Evolutionary conservation across 2,329 filamentous ascomycete species (phyloP), one percentile per base, ranked within the genome.

Genomic region (Aspergillus nomiae): DNA sequence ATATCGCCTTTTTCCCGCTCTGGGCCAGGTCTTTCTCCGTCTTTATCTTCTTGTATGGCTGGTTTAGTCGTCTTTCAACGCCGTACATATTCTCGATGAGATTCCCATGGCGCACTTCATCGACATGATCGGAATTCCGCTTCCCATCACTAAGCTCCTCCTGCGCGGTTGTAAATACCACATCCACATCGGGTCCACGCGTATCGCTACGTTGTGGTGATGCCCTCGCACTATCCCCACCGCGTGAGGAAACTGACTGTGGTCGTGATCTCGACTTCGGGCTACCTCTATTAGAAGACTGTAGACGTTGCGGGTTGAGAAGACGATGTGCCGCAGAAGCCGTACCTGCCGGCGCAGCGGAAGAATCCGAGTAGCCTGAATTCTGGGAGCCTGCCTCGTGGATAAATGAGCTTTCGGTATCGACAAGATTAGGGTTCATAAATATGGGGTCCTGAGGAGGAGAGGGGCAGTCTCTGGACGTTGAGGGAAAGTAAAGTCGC

Each of bases 51-150:
- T 94, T 94, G 32, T 83, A 80, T 24, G 90, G 87, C 72, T 75
- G 83, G 65, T 72, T 81, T 70, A 82, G 81, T 30, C 93, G 90
- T 58, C 89, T 85, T 67, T 91, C 85, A 16, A 96, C 86, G 67
- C 90, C 89, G 74, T 94, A 92, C 74, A 93, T 83, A 36, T 87
- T 86, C 76, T 96, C 92, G 53, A 96, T 87, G 80, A 93, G 60
- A 50, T 67, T 73, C 16, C 69, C 63, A 21, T 71, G 70, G n/a
- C 66, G 69, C 34, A 67, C 62, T 9, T 60, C 66, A 26, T 74
- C 76, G 36, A 79, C 55, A 11, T 76, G 69, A 21, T 72, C 61
- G 16, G 67, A 69, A 38, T 63, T 69, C 8, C 77, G 73, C 66
- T 79, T 79, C 3, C 63, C 61, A 38, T 73, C 72, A 38, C 64